phyloP scores from a whole-genome alignment of 495 filamentous ascomycete genomes.

The Elasticomyces elasticus region DNA sequence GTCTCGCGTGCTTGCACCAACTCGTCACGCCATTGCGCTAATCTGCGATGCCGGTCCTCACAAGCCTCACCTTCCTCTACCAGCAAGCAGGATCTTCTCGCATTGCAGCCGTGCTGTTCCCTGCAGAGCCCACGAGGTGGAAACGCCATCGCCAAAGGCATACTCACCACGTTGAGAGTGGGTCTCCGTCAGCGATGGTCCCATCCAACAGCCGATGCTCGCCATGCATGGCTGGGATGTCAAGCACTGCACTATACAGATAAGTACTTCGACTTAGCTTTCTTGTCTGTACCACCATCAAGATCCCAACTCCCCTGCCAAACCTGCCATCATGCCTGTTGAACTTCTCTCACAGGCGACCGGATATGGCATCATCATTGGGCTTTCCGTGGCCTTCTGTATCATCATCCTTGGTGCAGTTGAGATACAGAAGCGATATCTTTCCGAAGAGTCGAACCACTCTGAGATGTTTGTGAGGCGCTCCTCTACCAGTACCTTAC shows the following conservation, averaged over 20 bases:
- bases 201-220: neutral
- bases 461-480: slow-evolving; percentile 48
- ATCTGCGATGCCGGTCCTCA: neutral
- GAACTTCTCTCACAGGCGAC: slow-evolving; percentile 29
- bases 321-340: slow-evolving; percentile 1
- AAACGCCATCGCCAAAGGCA: neutral
- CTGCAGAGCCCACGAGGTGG: neutral
- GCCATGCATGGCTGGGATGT: neutral
- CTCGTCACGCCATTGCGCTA: slow-evolving; percentile 7
- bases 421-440: slow-evolving; percentile 35
- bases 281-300: neutral
- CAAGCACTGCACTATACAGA: neutral
- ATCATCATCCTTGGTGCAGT: slow-evolving; percentile 36
- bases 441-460: slow-evolving; percentile 38
- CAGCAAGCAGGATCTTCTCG: neutral
- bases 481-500: too few species aligned
- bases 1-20: slow-evolving; percentile 2
- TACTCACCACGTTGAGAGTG: neutral
- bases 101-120: neutral
- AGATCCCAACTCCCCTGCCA: neutral
- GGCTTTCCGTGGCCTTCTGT: slow-evolving; percentile 37
- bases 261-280: neutral
- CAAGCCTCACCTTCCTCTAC: neutral
- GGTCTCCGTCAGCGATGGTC: neutral
- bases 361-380: slow-evolving; percentile 38